Evolutionary conservation across 495 filamentous ascomycete species (phyloP), one percentile per base, ranked within the genome.

Genomic region (Usnea hakonensis): DNA sequence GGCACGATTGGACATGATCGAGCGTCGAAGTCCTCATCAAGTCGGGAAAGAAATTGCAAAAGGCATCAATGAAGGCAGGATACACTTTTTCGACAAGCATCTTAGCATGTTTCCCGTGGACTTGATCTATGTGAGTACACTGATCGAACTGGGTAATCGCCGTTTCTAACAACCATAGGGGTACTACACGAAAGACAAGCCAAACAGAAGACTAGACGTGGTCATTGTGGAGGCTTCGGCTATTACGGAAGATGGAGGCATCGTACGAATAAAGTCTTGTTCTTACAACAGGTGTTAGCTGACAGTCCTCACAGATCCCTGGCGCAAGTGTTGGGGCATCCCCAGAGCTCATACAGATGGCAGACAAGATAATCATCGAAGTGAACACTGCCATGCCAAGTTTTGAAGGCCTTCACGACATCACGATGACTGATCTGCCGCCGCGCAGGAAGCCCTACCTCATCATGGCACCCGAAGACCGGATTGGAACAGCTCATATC

Each of bases 81-180:
- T 96, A 67, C 87, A 91, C 52, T 96, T 96, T 76, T 95, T 95
- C 63, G 91, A 96, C 70, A 82, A 95, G 76, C 91, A 96, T 78
- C 72, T 96, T 67, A 88, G 85, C 74, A 95, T 95, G 90, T 96
- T 96, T 73, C 91, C 91, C 30, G 83, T 87, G 48, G 91, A 96
- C 76, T 75, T 96, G 65, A 85, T 93, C 59, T 90, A 90, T 70
- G 87, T 87, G 71, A 71, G 83, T 80, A 52, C 32, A 44, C 55
- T 26, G 30, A n/a, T 40, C 7, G 0, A 50, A 21, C 7, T 33
- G 17, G 17, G 16, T 43, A 4, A n/a, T 19, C 16, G n/a, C 40
- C n/a, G 13, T 59, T 28, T 3, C 19, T 46, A 6, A 55, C 10
- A 54, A 57, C 14, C 33, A 62, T 73, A 88, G 79, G 86, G 91